Base-by-base conservation (phyloP, 31 red algal genomes). In the Endocladia muricata region DNA sequence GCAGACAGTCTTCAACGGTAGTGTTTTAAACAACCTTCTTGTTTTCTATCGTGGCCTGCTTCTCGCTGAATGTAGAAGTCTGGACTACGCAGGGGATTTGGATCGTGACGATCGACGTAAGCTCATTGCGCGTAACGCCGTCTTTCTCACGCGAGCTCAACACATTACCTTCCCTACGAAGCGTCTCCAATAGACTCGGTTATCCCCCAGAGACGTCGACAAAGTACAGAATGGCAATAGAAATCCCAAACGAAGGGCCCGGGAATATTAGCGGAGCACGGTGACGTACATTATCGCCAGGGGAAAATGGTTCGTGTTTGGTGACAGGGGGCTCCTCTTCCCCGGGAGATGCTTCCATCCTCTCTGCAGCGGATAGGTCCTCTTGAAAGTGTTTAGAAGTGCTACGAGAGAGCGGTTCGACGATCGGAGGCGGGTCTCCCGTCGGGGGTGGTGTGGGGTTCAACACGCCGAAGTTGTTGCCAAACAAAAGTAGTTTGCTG, bases 1-100 rank as follows among this genome's bases (percentile, higher is more conserved):
- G 87, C 35, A 91, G 51, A 78, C 87, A 91, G 40, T 91, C 62
- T n/a, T 66, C 87, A 23, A 73, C 41, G 1, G 49, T 57, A 4
- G 70, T 77, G 37, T 81, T 66, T 40, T 77, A 61, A 37, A 91
- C 72, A 61, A 82, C 76, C 43, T 77, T 61, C 30, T 64, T 69
- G 48, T 91, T 91, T 61, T 55, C 73, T 49, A 55, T 58, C 78
- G 41, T 31, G 3, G 87, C 70, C 61, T 75, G 60, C n/a, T 1
- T 54, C 15, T 17, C 25, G 42, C 6, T 33, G 13, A 2, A 76
- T 38, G 5, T 36, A 22, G 35, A 70, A 8, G 29, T 32, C 42
- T 15, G 87, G 78, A 30, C 76, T 75, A 57, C 66, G 76, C 31
- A 85, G 81, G 58, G 60, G 76, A 70, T 75, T 67, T 4, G 81